Conservation (phyloP, 495 filamentous ascomycete species). For the Penicillium maclennaniae region DNA sequence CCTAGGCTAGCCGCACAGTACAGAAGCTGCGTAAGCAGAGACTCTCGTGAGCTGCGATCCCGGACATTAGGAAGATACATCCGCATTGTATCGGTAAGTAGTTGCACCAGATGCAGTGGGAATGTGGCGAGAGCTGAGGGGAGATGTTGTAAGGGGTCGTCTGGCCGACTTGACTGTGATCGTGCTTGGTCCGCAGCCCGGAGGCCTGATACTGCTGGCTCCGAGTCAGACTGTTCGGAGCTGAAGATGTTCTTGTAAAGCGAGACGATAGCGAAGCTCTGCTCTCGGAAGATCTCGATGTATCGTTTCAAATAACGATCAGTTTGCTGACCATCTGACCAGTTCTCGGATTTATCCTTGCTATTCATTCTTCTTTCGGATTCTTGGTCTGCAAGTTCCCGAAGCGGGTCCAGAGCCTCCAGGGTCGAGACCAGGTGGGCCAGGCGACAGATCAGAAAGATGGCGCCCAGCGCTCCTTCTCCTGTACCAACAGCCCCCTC, state of each 20-base stretch:
- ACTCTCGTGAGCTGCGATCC: constrained; percentile 75
- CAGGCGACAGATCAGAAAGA: constrained; percentile 85
- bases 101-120: constrained; percentile 75
- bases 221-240: constrained; percentile 39
- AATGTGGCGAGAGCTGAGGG: constrained; percentile 81
- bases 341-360: constrained; percentile 32
- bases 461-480: constrained; percentile 67
- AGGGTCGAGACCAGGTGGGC: constrained; percentile 76
- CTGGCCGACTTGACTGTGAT: constrained; percentile 21
- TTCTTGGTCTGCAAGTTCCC: constrained; percentile 88
- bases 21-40: constrained; percentile 86
- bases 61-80: constrained; percentile 78
- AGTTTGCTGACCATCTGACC: constrained; percentile 83
- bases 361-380: constrained; percentile 40
- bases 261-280: constrained; percentile 90
- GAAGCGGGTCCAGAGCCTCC: constrained; percentile 78
- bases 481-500: constrained; percentile 41
- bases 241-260: constrained; percentile 91
- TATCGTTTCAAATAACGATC: constrained; percentile 93
- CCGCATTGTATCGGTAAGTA: constrained; percentile 74
- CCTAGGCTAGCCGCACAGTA: constrained; percentile 95
- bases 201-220: constrained; percentile 31
- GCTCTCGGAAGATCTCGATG: constrained; percentile 97
- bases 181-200: constrained; percentile 29
- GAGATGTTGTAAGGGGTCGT: constrained; percentile 62